phyloP scores from a whole-genome alignment of 2,329 filamentous ascomycete species.

The Didymella pomorum region DNA sequence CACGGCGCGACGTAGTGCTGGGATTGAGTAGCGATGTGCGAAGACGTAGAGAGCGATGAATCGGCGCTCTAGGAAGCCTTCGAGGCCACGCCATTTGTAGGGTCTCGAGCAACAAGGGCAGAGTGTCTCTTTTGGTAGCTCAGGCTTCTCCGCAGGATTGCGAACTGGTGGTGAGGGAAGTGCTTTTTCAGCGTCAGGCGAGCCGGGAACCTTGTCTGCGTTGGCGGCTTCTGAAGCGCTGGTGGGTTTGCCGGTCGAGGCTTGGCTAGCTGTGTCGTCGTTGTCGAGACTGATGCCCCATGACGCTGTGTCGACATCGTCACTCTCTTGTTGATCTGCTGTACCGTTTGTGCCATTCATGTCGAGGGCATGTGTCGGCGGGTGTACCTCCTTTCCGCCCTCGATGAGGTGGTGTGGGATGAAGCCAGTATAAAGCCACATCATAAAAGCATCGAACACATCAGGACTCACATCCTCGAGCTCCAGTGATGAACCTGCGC shows the following conservation, averaged over 20 bases:
- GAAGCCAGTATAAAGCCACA: constrained; percentile 49
- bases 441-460: constrained; percentile 50
- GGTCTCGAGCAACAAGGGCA: constrained; percentile 48
- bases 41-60: constrained; percentile 49
- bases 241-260: constrained; percentile 17
- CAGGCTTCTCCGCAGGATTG: constrained; percentile 44
- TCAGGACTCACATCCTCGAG: constrained; percentile 47
- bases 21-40: constrained; percentile 45
- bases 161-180: constrained; percentile 34
- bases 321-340: constrained; percentile 32
- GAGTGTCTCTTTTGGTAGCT: constrained; percentile 46
- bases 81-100: constrained; percentile 49
- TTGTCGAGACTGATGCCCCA: constrained; percentile 48
- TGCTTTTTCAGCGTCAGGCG: constrained; percentile 38
- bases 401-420: constrained; percentile 50
- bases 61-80: constrained; percentile 48
- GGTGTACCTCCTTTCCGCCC: constrained; percentile 43
- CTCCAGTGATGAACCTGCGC: constrained; percentile 36
- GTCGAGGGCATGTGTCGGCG: constrained; percentile 39
- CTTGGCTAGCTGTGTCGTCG: constrained; percentile 36
- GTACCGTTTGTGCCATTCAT: constrained; percentile 26
- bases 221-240: constrained; percentile 25
- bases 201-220: constrained; percentile 44
- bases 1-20: constrained; percentile 42
- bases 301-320: constrained; percentile 46